A percentile compares a stretch with the other conserved stretches of the same genome.
phyloP scores from a whole-genome alignment of 78 protist genomes.

The Isochrysis galbana region DNA sequence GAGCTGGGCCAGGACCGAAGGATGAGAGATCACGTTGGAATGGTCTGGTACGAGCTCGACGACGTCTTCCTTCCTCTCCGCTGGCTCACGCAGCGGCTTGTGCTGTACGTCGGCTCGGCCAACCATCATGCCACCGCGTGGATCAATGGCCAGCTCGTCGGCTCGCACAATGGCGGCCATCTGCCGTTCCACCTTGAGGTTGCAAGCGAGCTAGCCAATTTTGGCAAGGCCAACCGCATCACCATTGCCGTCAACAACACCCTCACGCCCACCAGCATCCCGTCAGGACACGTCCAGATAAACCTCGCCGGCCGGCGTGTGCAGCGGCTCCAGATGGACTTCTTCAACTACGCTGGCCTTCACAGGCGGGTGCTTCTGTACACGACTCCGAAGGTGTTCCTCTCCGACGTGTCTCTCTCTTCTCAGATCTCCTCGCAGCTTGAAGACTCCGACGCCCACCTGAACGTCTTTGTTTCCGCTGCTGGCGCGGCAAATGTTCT shows the following conservation, averaged over 20 bases:
- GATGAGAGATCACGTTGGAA: neutral
- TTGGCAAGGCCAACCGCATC: neutral
- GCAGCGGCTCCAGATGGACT: slow-evolving; percentile 16
- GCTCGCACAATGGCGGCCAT: slow-evolving; percentile 5
- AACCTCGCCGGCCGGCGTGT: neutral
- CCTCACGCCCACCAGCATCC: neutral
- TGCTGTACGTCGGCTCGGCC: slow-evolving; percentile 17
- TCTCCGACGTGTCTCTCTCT: neutral
- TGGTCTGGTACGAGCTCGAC: slow-evolving; percentile 17
- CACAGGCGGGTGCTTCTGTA: slow-evolving; percentile 9
- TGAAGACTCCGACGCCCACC: neutral
- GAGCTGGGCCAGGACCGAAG: neutral
- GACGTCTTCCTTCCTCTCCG: neutral
- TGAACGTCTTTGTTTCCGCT: slow-evolving; percentile 4
- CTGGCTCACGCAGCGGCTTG: neutral
- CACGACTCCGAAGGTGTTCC: neutral
- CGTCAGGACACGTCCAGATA: neutral
- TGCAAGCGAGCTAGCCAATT: neutral
- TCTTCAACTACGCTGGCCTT: neutral
- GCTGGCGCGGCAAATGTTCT: neutral
- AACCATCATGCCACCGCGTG: neutral
- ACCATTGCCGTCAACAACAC: slow-evolving; percentile 20
- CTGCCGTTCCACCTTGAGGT: neutral
- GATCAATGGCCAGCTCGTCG: neutral
- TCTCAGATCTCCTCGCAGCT: neutral